phyloP scores from a whole-genome alignment of 352 stramenopile species.

The Phytophthora chlamydospora region DNA sequence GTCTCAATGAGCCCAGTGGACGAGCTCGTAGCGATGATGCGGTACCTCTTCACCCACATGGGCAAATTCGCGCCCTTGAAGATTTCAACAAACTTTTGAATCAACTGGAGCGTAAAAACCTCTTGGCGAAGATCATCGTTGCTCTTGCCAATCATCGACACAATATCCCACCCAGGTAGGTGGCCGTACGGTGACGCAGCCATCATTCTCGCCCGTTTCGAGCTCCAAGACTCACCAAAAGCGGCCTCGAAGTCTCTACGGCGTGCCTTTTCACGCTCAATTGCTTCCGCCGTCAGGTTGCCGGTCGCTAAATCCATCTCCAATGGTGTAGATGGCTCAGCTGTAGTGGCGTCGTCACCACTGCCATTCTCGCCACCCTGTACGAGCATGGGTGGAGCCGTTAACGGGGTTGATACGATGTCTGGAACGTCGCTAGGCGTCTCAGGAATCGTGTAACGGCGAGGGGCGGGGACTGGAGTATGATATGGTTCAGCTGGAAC shows the following conservation, averaged over 20 bases:
- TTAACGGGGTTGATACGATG: slow-evolving; percentile 61
- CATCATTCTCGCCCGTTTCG: slow-evolving; percentile 92
- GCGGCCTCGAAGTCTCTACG: slow-evolving; percentile 82
- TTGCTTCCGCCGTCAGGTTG: slow-evolving; percentile 72
- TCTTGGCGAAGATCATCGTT: slow-evolving; percentile 99
- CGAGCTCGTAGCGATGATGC: slow-evolving; percentile 96
- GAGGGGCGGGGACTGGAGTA: slow-evolving; percentile 20
- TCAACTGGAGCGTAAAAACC: slow-evolving; percentile 98
- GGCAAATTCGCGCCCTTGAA: slow-evolving; percentile 95
- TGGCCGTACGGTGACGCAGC: slow-evolving; percentile 89
- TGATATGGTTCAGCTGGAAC: slow-evolving; percentile 21
- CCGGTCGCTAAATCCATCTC: slow-evolving; percentile 66
- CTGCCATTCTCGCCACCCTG: slow-evolving; percentile 22
- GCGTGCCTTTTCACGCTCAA: slow-evolving; percentile 84
- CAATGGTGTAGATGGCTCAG: slow-evolving; percentile 34
- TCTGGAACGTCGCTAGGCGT: slow-evolving; percentile 69
- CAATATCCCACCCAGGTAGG: slow-evolving; percentile 93
- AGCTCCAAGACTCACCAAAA: slow-evolving; percentile 96
- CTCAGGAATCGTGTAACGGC: slow-evolving; percentile 51
- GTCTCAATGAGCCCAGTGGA: slow-evolving; percentile 98
- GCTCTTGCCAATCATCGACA: slow-evolving; percentile 98
- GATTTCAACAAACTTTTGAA: slow-evolving; percentile 97
- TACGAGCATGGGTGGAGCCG: slow-evolving; percentile 32
- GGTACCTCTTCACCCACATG: slow-evolving; percentile 96
- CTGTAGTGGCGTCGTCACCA: slow-evolving; percentile 1